These are phyloP conservation scores for Cylindricascospora bacillispora DNA, from an alignment of 1,139 yeast species.

Conservation along the genomic window DNA sequence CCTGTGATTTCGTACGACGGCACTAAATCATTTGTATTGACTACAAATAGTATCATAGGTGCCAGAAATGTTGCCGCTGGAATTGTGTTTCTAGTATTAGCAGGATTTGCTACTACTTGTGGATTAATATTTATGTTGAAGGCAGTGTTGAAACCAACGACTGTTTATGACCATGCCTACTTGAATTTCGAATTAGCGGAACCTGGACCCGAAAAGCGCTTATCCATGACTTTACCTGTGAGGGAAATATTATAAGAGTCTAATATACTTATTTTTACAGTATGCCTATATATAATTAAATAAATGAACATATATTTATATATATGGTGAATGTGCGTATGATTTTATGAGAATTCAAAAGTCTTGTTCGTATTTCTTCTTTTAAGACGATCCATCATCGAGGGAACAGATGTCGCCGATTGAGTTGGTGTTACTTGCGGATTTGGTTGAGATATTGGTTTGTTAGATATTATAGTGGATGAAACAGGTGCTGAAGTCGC, in stretches of 20 bases:
- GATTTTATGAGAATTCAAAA: too few species aligned
- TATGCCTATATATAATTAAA: too few species aligned
- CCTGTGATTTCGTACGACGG: slow-evolving; percentile 81
- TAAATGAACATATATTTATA: too few species aligned
- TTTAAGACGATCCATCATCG: not conserved
- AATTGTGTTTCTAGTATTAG: slow-evolving; percentile 79
- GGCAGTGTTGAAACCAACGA: slow-evolving; percentile 34
- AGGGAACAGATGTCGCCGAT: not conserved
- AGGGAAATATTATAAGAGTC: slow-evolving; percentile 5
- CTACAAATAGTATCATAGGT: slow-evolving; percentile 84
- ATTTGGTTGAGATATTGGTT: not conserved
- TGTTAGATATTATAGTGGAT: not conserved
- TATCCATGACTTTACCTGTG: slow-evolving; percentile 2
- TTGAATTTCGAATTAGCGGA: slow-evolving; percentile 20
- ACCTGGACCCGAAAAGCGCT: not conserved
- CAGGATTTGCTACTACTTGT: slow-evolving; percentile 52
- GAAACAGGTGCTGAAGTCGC: not conserved
- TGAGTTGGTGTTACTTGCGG: not conserved
- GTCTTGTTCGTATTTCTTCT: too few species aligned
- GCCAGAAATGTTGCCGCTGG: slow-evolving; percentile 86
- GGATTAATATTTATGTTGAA: slow-evolving; percentile 34
- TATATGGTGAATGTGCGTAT: too few species aligned
- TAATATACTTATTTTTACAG: not conserved
- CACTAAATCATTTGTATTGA: slow-evolving; percentile 62
- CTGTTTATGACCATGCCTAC: slow-evolving; percentile 31